Evolutionary conservation across 192 early-diverging fungal species (phyloP), one percentile per base, ranked within the genome.

Genomic region (Mortierella alpina): DNA sequence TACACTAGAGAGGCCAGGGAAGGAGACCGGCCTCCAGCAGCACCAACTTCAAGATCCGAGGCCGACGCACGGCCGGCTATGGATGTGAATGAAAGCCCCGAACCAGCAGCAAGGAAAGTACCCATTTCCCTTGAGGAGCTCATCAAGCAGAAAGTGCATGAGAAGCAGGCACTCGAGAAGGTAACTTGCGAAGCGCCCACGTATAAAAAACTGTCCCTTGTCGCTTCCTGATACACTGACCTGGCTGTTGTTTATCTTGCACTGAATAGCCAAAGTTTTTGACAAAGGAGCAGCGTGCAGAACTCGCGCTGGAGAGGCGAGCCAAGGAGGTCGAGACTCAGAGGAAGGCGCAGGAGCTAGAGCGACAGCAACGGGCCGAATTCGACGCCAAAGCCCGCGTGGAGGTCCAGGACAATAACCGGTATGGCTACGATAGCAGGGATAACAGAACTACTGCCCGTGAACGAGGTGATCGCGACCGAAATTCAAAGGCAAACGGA

Each of bases 271-370:
- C 94, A 0, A 90, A 88, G 61, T 99, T 98, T 66, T 61, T 99
- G 68, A 94, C 93, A 15, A 99, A 99, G 80, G 95, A 93, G 80
- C 92, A 99, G 79, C 88, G 98, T 15, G 93, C 93, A 31, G 88
- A 95, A 66, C 66, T 93, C 47, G 98, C 98, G 7, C 82, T 99
- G 22, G 94, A 97, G 67, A 86, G 88, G 53, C 83, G 93, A 48
- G 90, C 93, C 82, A 87, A 89, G 57, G 93, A 97, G 70, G 96
- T 97, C 0, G 93, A 95, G 55, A 88, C 90, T 44, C 71, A 86
- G 70, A 87, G 92, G 15, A 72, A 84, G 11, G 71, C 70, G 11
- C 89, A 95, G 48, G 91, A 91, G 7, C 86, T 81, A n/a, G 91
- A 95, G 49, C 84, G 92, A 17, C 83, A 90, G 55, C 70, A 84